These are phyloP conservation scores for Chenopodium formosanum DNA, from an alignment of 148 eudicot genomes.

Conservation along the genomic window DNA sequence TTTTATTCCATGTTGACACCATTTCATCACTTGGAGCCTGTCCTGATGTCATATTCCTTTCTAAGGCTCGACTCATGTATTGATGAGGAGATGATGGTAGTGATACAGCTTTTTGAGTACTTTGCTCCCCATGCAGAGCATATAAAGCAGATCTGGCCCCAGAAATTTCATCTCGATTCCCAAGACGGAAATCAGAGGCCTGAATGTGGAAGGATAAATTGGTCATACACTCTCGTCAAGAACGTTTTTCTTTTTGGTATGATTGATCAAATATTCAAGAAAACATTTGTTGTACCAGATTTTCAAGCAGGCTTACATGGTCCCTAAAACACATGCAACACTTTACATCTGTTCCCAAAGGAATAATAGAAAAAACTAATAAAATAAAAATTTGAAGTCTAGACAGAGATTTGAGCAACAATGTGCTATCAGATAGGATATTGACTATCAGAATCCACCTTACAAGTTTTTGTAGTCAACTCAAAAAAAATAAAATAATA, in stretches of 20 bases:
- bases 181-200: conserved; percentile 51
- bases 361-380: neutral
- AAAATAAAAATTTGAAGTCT: neutral
- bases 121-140: conserved; percentile 54
- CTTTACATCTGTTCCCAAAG: neutral
- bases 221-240: conserved; percentile 4
- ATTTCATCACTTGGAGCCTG: conserved; percentile 47
- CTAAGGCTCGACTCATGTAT: conserved; percentile 52
- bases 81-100: conserved; percentile 95
- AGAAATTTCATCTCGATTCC: conserved; percentile 52
- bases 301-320: neutral
- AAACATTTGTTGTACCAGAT: neutral
- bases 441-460: neutral
- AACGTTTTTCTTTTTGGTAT: neutral
- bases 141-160: conserved; percentile 50
- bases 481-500: neutral
- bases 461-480: neutral
- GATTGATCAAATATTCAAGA: conserved; percentile 1
- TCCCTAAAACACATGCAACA: neutral
- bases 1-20: conserved; percentile 74
- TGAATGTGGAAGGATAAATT: conserved; percentile 25
- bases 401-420: neutral
- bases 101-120: conserved; percentile 80
- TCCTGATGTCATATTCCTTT: conserved; percentile 41
- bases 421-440: neutral